Evolutionary conservation across 805 yeast genomes (phyloP).

Genomic region (Ogataea nakhonphanomensis): DNA sequence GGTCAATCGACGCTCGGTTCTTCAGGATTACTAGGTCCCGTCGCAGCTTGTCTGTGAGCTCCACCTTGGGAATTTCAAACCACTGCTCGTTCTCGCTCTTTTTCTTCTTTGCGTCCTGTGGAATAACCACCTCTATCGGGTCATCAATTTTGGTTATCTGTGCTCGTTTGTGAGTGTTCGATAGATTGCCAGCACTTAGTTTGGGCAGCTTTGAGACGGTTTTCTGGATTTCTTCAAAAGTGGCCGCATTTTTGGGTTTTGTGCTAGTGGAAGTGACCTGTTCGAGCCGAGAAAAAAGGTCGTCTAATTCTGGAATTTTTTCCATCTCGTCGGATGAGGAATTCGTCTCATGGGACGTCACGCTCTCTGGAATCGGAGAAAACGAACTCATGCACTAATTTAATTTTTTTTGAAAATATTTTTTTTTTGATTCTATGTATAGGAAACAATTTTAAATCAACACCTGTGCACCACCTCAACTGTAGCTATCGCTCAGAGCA

Average conservation of each 20-base stretch:
- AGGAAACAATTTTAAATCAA: conserved; percentile 1
- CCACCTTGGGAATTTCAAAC: conserved; percentile 79
- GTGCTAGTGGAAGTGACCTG: conserved; percentile 10
- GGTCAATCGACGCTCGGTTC: conserved; percentile 89
- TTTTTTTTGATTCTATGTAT: conserved; percentile 1
- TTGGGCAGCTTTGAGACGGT: conserved; percentile 32
- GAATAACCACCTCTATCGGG: conserved; percentile 35
- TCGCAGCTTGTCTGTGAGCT: conserved; percentile 65
- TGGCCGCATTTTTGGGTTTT: conserved; percentile 24
- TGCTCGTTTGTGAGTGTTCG: conserved; percentile 12
- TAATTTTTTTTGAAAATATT: background rate
- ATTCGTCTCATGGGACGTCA: conserved; percentile 13
- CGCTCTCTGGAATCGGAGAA: conserved; percentile 20
- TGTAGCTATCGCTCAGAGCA: conserved; percentile 46
- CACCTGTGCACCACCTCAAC: conserved; percentile 9
- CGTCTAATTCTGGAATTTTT: conserved; percentile 25
- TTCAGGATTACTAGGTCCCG: conserved; percentile 76
- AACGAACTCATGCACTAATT: conserved; percentile 3
- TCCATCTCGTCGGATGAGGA: conserved; percentile 12
- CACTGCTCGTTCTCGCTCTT: conserved; percentile 56
- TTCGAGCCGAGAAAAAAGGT: conserved; percentile 31
- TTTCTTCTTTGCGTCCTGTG: conserved; percentile 21
- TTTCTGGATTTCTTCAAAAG: conserved; percentile 27
- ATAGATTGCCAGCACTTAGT: conserved; percentile 33
- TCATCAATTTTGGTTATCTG: conserved; percentile 36